Conservation (phyloP, 176 grass and related monocot genomes). For the Pharus latifolius region DNA sequence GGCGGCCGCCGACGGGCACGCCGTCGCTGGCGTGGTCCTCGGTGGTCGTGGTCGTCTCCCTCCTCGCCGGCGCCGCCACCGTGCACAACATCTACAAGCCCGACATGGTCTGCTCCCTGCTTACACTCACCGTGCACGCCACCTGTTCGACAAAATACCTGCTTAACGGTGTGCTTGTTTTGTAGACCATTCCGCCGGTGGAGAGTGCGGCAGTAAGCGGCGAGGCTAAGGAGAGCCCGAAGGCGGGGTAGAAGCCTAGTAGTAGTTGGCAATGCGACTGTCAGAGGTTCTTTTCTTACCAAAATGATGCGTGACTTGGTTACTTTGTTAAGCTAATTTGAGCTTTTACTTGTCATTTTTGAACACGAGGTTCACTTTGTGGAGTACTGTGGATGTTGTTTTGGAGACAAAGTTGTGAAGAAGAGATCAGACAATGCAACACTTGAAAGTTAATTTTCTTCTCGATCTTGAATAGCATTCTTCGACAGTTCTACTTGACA, state of each 20-base stretch:
- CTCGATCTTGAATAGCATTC: no score
- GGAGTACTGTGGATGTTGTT: no score
- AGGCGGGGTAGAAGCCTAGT: not conserved
- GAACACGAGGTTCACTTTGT: no score
- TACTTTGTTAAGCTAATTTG: no score
- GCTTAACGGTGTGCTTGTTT: not conserved
- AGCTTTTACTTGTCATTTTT: no score
- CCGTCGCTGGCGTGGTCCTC: slow-evolving; percentile 51
- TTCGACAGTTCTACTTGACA: no score
- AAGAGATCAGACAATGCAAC: no score
- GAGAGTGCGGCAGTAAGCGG: not conserved
- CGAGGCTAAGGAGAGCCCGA: not conserved
- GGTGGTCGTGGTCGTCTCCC: slow-evolving; percentile 45
- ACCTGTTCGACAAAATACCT: slow-evolving; percentile 34
- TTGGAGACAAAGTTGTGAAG: no score
- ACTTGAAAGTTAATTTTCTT: no score
- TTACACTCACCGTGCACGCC: not conserved
- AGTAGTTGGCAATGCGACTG: no score
- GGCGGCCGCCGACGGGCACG: slow-evolving; percentile 38
- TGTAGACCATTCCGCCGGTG: slow-evolving; percentile 38
- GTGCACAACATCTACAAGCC: slow-evolving; percentile 58
- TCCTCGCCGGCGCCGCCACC: slow-evolving; percentile 30
- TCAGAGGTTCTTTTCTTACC: no score
- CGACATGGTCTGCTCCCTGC: slow-evolving; percentile 13
- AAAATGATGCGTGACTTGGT: no score